Base-by-base conservation (phyloP, 2,329 filamentous ascomycete species). In the Gaeumannomyces tritici region DNA sequence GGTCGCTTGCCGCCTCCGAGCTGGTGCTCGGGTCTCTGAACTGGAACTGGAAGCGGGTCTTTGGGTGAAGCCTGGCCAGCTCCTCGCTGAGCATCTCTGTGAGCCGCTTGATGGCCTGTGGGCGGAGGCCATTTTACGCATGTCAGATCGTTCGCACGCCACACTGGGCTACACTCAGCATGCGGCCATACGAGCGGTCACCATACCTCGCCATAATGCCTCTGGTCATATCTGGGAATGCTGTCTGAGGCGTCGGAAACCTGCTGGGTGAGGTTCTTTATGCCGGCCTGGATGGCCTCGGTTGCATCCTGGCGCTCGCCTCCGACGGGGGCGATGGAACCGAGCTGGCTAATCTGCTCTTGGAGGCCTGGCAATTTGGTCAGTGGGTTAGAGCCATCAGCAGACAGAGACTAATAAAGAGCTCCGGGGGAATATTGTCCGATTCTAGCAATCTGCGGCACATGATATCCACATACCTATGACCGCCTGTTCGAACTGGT, bases 151-250 rank as follows among this genome's bases (percentile, higher is more conserved):
- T 18, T 15, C 18, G n/a, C 15, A 55, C 33, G 18, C 31, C 7
- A 55, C 61, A 11, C 42, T 9, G 56, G 55, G 28, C 27, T 6
- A 42, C 18, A 4, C 13, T n/a, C 18, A n/a, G n/a, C 33, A n/a
- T 60, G 2, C n/a, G 58, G 18, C 26, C n/a, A n/a, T 18, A 47
- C 15, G 15, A 1, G 55, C 24, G 21, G 35, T 26, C 64, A 47
- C 12, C 70, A 62, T 75, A 92, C 90, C 77, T 93, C 87, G 56
- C 88, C 84, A 71, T 96, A 98, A 28, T 89, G 88, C 68, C 90
- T 86, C 73, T 95, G 91, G 70, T 98, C 95, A 72, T 97, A 96
- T 9, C 91, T 86, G 3, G 95, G 92, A 21, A 96, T 85, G 67
- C 88, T 91, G 62, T 88, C 87, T 1, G 89, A 85, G 0, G 90